phyloP scores from a whole-genome alignment of 192 early-diverging fungal genomes.

The Allomyces macrogynus region DNA sequence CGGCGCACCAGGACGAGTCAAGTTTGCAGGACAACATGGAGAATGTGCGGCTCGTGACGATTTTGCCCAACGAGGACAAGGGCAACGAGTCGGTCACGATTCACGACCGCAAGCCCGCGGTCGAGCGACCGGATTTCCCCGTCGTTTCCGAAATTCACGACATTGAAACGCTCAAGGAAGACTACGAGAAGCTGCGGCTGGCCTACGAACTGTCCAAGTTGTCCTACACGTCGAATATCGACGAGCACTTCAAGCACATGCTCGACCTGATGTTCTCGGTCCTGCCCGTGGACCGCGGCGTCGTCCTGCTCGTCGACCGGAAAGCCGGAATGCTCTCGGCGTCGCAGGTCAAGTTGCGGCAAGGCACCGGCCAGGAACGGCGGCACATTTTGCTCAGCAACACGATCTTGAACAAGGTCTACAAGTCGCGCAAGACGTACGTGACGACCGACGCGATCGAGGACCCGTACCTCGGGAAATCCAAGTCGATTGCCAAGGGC shows the following conservation, averaged over 20 bases:
- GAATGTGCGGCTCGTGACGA: constrained; percentile 19
- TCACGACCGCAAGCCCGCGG: constrained; percentile 17
- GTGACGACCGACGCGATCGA: constrained; percentile 27
- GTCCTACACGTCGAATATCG: constrained; percentile 19
- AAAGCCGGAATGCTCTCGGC: constrained; percentile 19
- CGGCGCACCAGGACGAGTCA: constrained; percentile 1
- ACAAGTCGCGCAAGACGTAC: constrained; percentile 19
- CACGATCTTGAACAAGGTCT: constrained; percentile 26
- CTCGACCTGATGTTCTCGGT: constrained; percentile 33
- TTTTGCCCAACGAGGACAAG: constrained; percentile 25
- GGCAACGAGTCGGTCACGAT: constrained; percentile 27
- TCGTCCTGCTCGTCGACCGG: constrained; percentile 26
- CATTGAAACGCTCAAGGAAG: constrained; percentile 18
- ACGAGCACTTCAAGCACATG: constrained; percentile 18
- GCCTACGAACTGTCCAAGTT: constrained; percentile 30
- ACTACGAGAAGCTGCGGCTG: constrained; percentile 33
- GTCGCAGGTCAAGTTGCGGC: constrained; percentile 25
- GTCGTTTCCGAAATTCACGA: constrained; percentile 16
- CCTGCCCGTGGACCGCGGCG: constrained; percentile 27
- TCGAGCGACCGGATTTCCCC: constrained; percentile 10
- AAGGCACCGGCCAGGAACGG: constrained; percentile 17
- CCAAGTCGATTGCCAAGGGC: constrained; percentile 20
- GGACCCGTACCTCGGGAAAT: constrained; percentile 24
- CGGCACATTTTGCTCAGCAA: constrained; percentile 23
- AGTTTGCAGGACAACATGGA: constrained; percentile 16